These are phyloP conservation scores for Aspergillus ochraceoroseus DNA, from an alignment of 2,329 filamentous ascomycete genomes.

Conservation along the genomic window DNA sequence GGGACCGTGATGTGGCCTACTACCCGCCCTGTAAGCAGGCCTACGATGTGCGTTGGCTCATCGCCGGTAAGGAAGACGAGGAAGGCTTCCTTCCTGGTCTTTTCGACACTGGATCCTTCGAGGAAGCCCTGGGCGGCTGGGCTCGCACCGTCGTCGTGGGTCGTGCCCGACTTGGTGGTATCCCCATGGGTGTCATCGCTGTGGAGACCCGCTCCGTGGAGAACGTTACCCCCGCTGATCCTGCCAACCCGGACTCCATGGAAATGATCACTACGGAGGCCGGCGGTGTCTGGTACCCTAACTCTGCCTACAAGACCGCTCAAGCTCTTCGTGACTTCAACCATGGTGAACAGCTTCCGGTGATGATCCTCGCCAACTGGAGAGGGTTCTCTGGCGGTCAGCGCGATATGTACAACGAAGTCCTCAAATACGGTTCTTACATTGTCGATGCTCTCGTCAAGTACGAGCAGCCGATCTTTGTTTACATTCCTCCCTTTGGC, in stretches of 20 bases:
- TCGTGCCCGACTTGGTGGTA: conserved; percentile 91
- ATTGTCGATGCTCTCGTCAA: conserved; percentile 98
- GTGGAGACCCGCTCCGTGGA: conserved; percentile 95
- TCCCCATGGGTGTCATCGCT: conserved; percentile 95
- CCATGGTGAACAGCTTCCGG: conserved; percentile 91
- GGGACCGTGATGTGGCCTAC: conserved; percentile 90
- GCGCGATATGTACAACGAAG: conserved; percentile 99
- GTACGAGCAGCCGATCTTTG: conserved; percentile 97
- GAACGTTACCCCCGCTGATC: conserved; percentile 93
- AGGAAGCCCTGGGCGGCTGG: conserved; percentile 95
- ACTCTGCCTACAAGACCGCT: conserved; percentile 99
- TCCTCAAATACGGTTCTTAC: conserved; percentile 98
- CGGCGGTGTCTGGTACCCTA: conserved; percentile 99
- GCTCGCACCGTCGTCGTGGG: conserved; percentile 94
- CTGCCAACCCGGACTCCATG: conserved; percentile 96
- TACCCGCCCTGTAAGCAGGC: conserved; percentile 72
- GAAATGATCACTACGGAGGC: conserved; percentile 93
- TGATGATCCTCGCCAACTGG: conserved; percentile 99
- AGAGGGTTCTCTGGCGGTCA: conserved; percentile 99
- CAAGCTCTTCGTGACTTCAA: conserved; percentile 99
- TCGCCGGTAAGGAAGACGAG: conserved; percentile 77
- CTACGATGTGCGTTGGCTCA: conserved; percentile 92
- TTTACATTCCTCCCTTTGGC: conserved; percentile 95
- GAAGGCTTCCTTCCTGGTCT: conserved; percentile 82
- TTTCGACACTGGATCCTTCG: conserved; percentile 94